Percentiles rank a stretch among this genome's conserved stretches.
Conservation (phyloP, 257 asterid genomes). For the Solanum ossicruentum region DNA sequence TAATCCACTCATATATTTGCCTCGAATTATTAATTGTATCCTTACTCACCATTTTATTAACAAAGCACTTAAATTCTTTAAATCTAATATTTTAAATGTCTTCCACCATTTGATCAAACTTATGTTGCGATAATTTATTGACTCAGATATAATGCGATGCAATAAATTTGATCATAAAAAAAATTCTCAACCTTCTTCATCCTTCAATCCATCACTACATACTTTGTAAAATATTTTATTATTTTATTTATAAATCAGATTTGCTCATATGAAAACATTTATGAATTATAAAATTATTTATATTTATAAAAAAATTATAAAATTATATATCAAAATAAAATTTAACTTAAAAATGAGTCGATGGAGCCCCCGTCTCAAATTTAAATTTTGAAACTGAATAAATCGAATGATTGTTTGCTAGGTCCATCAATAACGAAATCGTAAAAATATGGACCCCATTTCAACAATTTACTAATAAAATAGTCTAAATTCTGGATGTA, state of each 20-base stretch:
- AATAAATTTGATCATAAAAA: no score
- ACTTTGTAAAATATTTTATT: not conserved
- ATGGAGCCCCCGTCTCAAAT: not conserved
- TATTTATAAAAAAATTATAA: not conserved
- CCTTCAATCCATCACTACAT: no score
- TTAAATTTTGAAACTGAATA: not conserved
- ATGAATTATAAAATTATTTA: not conserved
- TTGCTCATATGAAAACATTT: not conserved
- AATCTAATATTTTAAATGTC: no score
- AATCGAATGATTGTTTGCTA: not conserved
- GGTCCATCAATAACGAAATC: not conserved
- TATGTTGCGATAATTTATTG: no score
- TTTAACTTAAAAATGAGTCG: not conserved
- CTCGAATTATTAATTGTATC: no score
- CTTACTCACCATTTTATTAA: no score
- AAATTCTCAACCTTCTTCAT: no score
- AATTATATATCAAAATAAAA: not conserved
- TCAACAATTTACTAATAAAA: not conserved
- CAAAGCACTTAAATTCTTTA: no score
- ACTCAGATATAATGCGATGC: no score
- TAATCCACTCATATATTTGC: rapidly evolving
- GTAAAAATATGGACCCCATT: not conserved
- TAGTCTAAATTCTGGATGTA: not conserved
- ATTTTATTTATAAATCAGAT: not conserved
- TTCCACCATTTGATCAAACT: no score